These are phyloP conservation scores for Biscutella laevigata DNA, from an alignment of 441 rosid species.

Conservation along the genomic window DNA sequence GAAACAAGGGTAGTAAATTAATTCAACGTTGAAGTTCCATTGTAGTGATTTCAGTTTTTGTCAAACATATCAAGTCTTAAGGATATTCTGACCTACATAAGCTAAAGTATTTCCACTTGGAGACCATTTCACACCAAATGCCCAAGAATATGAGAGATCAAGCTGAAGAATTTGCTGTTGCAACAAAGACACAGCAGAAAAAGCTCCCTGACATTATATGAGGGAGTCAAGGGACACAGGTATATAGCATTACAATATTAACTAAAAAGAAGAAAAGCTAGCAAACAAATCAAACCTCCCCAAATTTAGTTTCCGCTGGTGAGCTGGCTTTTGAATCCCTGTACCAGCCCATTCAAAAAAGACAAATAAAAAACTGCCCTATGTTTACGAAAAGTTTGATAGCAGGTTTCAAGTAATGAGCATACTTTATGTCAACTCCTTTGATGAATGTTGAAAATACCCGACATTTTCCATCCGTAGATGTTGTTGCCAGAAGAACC, in stretches of 20 bases:
- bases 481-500: slow-evolving; percentile 92
- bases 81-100: slow-evolving; percentile 74
- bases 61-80: slow-evolving; percentile 10
- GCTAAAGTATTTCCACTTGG: slow-evolving; percentile 96
- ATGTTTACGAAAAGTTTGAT: not conserved
- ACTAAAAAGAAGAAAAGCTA: slow-evolving; percentile 8
- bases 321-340: slow-evolving; percentile 71
- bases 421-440: slow-evolving; percentile 88
- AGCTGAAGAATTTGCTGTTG: slow-evolving; percentile 94
- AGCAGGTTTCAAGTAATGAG: slow-evolving; percentile 1
- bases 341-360: slow-evolving; percentile 17
- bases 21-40: slow-evolving; percentile 6
- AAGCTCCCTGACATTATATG: not conserved
- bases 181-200: slow-evolving; percentile 20
- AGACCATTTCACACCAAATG: slow-evolving; percentile 98
- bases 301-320: slow-evolving; percentile 76
- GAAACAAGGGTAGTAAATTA: slow-evolving; percentile 13
- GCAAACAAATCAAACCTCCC: slow-evolving; percentile 55
- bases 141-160: slow-evolving; percentile 96
- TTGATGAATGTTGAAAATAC: slow-evolving; percentile 93
- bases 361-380: slow-evolving; percentile 13
- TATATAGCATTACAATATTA: not conserved
- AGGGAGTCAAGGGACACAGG: not conserved
- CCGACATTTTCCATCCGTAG: slow-evolving; percentile 96
- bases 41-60: not conserved